Evolutionary conservation across 129 eudicot genomes (phyloP).

Genomic region (carrot (Daucus carota)): DNA sequence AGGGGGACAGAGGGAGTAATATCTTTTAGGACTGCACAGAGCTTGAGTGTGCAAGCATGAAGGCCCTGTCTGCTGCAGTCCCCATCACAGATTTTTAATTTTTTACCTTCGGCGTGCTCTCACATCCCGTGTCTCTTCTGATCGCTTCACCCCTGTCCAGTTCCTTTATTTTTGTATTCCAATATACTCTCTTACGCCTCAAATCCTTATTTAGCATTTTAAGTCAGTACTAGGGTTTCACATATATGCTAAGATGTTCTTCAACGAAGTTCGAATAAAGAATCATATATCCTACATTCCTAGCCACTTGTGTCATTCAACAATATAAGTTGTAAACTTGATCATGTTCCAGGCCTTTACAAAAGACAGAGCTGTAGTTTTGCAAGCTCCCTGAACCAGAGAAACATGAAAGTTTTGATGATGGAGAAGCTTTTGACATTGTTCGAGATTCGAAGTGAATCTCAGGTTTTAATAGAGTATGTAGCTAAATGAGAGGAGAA

Average conservation of each 20-base stretch:
- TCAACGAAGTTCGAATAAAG: neutral
- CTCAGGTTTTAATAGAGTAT: neutral
- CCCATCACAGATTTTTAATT: neutral
- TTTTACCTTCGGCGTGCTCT: neutral
- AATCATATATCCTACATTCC: neutral
- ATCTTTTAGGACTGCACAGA: neutral
- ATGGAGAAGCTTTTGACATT: neutral
- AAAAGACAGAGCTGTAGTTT: neutral
- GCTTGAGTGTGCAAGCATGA: neutral
- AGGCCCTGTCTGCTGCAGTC: neutral
- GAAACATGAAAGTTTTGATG: neutral
- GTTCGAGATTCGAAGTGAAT: neutral
- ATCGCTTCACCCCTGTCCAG: neutral
- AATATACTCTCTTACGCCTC: neutral
- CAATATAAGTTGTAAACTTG: neutral
- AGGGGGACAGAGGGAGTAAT: no score
- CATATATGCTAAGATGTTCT: neutral
- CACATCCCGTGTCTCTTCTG: neutral
- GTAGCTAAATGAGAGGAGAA: neutral
- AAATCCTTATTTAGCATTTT: neutral
- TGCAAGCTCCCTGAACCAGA: neutral
- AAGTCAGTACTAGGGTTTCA: neutral
- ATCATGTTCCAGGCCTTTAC: neutral
- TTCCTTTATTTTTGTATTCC: neutral
- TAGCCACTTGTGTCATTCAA: neutral